Evolutionary conservation across 805 yeast genomes (phyloP).

Genomic region (Wickerhamiella spandovensis): DNA sequence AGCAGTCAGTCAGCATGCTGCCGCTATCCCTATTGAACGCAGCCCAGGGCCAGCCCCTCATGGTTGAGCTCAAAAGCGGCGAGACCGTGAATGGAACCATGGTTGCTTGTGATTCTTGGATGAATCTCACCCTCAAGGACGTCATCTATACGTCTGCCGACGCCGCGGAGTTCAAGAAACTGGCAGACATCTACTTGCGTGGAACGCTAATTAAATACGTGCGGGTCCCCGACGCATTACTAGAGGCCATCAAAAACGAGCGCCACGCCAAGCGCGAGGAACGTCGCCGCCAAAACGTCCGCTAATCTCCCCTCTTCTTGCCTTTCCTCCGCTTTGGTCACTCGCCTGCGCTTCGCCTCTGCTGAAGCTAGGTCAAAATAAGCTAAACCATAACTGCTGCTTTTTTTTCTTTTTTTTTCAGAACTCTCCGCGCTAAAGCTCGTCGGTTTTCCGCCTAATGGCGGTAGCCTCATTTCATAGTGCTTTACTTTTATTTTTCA

Average conservation of each 20-base stretch:
- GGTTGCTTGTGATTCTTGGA: conserved; percentile 83
- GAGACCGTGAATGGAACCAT: conserved; percentile 77
- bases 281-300: conserved; percentile 10
- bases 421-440: too few species aligned
- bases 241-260: conserved; percentile 28
- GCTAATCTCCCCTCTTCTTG: too few species aligned
- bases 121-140: conserved; percentile 76
- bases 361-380: too few species aligned
- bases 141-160: conserved; percentile 35
- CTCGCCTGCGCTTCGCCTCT: too few species aligned
- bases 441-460: too few species aligned
- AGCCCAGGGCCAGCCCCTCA: conserved; percentile 75
- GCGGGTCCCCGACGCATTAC: conserved; percentile 28
- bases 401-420: too few species aligned
- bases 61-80: conserved; percentile 84
- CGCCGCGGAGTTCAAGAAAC: conserved; percentile 8
- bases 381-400: too few species aligned
- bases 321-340: too few species aligned
- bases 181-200: conserved; percentile 14
- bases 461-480: too few species aligned
- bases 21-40: conserved; percentile 86
- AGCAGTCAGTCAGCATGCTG: conserved; percentile 39
- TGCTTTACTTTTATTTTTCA: too few species aligned
- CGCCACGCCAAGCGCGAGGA: conserved; percentile 26
- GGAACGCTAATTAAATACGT: conserved; percentile 28